A percentile compares a stretch with the other conserved stretches of the same genome.
phyloP scores from a whole-genome alignment of 805 yeast genomes.

The Nakazawaea ambrosiae region DNA sequence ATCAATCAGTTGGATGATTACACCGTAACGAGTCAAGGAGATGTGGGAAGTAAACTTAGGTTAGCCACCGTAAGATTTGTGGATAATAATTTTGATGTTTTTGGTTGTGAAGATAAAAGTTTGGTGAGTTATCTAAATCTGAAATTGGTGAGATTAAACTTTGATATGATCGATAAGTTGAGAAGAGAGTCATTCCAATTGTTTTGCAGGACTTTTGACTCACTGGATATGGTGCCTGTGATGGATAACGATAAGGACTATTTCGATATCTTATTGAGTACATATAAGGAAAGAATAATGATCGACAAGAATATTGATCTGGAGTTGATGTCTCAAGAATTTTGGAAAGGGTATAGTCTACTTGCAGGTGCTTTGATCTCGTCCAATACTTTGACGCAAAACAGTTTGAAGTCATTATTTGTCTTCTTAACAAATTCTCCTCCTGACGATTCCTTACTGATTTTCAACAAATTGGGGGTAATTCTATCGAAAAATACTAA shows the following conservation, averaged over 20 bases:
- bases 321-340: conserved; percentile 18
- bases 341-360: conserved; percentile 50
- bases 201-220: conserved; percentile 17
- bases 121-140: conserved; percentile 16
- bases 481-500: conserved; percentile 19
- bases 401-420: conserved; percentile 33
- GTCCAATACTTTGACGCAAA: conserved; percentile 22
- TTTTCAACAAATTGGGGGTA: conserved; percentile 20
- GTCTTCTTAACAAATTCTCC: conserved; percentile 17
- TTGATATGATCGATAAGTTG: conserved; percentile 56
- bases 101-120: no score
- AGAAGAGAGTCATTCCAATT: conserved; percentile 35
- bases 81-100: conserved; percentile 21
- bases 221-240: not conserved
- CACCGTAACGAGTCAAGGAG: conserved; percentile 76
- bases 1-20: conserved; percentile 60
- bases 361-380: conserved; percentile 44
- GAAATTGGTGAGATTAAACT: conserved; percentile 46
- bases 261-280: conserved; percentile 20
- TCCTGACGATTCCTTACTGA: conserved; percentile 8
- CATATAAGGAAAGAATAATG: conserved; percentile 13
- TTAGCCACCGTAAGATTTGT: conserved; percentile 38
- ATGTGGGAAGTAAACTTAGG: conserved; percentile 80
- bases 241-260: conserved; percentile 17
- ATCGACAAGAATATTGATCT: not conserved